Base-by-base conservation (phyloP, 257 asterid species). In the Salvia hispanica region DNA sequence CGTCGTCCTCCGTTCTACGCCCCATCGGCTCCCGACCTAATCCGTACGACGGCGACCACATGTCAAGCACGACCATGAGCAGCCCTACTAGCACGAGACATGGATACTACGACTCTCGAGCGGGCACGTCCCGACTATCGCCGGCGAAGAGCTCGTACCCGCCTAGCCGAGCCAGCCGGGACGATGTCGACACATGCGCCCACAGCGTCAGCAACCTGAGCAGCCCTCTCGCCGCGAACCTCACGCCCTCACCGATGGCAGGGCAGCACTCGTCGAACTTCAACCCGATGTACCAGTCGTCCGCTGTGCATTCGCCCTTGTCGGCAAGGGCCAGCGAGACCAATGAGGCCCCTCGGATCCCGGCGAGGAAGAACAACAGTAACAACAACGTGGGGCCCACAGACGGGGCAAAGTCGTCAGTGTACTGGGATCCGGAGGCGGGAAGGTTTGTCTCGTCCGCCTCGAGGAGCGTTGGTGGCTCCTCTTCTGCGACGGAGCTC, bases 1-100 rank as follows among this genome's bases (percentile, higher is more conserved):
- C 98, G 58, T 88, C 97, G 2, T 93, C 98, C 0, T 93, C 98
- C 16, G 92, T 93, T 4, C 70, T 93, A 50, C 96, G 96, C 11
- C 97, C 98, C 0, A 28, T 90, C 3, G 76, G 87, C 11, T 77
- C 90, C 33, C 75, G 80, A 62, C 82, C 86, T 43, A 87, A 84
- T 62, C 83, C 67, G 11, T 75, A 83, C 12, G 90, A 86, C 3
- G 77, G 81, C 0, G 97, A 86, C 75, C 78, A 83, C 31, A 60
- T 83, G 15, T 88, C 95, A 9, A 80, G 84, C 76, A 73, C 89
- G 55, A 83, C 85, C 4, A 76, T 64, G 74, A 87, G 89, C 83
- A 89, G 95, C 62, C 96, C 98, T 0, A 77, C 74, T 3, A 89
- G 96, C 59, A 86, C 86, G 10, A 78, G 80, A 61, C 92, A 78